Evolutionary conservation across 345 rosid species (phyloP), one percentile per base, ranked within the genome.

Genomic region (Erucastrum elatum): DNA sequence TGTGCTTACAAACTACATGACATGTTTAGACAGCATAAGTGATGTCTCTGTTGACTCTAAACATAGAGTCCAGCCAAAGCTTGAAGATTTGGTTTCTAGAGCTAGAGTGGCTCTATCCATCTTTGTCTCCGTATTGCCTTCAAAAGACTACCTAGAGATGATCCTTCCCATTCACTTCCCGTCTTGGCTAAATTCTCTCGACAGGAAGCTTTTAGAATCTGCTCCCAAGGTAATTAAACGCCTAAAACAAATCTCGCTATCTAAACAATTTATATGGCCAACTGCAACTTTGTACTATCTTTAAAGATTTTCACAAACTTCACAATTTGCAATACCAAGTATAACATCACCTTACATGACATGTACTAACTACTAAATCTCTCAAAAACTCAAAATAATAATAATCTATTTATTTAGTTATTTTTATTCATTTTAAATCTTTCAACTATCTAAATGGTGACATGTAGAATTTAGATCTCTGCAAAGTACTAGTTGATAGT

Each of bases 1-100:
- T 26, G 89, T 90, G 10, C 85, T 94, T 70, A 90, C 97, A 9
- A 92, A 92, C 78, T 90, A 90, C 46, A 84, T 87, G 88, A 92
- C 97, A 4, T 92, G 97, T 78, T 71, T 83, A 30, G 98, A 94
- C 53, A 86, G 91, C 75, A 81, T 69, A 85, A 5, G 66, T 70
- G 5, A 87, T 74, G 63, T 68, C 81, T 25, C 78, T 60, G 10
- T n/a, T 0, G 35, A 69, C 59, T 55, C 65, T 55, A 75, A 71
- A 7, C 80, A 63, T 74, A 78, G 80, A 88, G 83, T 74, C 53
- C 70, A 82, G 29, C 75, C 81, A 10, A 74, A 68, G 58, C 64
- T 93, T 13, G 75, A 77, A 70, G 88, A 90, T 72, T 83, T 82
- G 87, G 86, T 88, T 55, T 84, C 75, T n/a, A 81, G 81, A 29